Base-by-base conservation (phyloP, 2,329 filamentous ascomycete species). In the Pseudogymnoascus pannorum region DNA sequence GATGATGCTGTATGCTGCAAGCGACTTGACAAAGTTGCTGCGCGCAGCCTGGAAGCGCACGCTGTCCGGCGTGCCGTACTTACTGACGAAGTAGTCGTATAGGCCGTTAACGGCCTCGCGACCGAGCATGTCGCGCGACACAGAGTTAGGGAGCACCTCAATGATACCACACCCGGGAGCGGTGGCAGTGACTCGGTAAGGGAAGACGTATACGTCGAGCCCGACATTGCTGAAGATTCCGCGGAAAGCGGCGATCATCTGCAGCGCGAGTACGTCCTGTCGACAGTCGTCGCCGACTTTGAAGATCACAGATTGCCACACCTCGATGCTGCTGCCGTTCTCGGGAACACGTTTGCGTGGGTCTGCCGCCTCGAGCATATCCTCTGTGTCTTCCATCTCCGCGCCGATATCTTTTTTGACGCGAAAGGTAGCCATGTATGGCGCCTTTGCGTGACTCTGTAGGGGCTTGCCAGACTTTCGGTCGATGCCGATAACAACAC, bases 241-340 rank as follows among this genome's bases (percentile, higher is more conserved):
- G 22, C 94, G 87, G 80, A 99, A 99, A 1, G 92, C 92, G 0
- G 94, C 88, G 72, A 99, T 97, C 88, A 99, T 95, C 75, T 99
- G 94, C 64, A 99, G 79, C 1, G 94, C 94, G 63, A 99, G 81
- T 59, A 99, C 89, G 70, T 99, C 95, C 76, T 99, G 94, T 58
- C 94, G 88, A 73, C 94, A 97, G 74, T 99, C 94, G 72, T 99
- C 94, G 64, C 94, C 94, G 57, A 99, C 95, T 74, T 99, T 99
- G 86, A 99, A 99, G 71, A 99, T 99, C 61, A 93, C 94, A 1
- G 92, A 96, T 74, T 99, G 94, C 95, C 94, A 97, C n/a, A 93
- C 88, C 74, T 99, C 95, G 67, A 96, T 85, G 0, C 86, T 90
- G 67, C 96, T 85, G 0, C 86, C 90, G 68, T 82, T 84, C 60